phyloP scores from a whole-genome alignment of 2,329 filamentous ascomycete genomes.

The Paramyrothecium roridum region DNA sequence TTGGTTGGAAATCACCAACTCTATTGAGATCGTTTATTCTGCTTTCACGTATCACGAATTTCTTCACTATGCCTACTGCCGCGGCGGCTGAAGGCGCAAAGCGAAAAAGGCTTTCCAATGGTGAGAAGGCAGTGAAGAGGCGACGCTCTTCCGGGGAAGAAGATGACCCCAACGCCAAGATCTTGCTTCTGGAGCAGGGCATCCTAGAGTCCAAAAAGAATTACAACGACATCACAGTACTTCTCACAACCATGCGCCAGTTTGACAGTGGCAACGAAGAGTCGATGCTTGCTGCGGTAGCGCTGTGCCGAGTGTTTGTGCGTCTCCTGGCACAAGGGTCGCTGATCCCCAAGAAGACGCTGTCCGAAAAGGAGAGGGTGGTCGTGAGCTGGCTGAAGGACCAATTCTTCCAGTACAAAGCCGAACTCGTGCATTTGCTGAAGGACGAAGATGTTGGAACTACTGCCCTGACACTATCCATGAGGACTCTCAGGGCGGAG shows the following conservation, averaged over 20 bases:
- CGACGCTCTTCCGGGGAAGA: slow-evolving; percentile 41
- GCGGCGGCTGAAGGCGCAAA: slow-evolving; percentile 35
- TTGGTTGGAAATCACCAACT: no score
- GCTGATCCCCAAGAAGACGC: slow-evolving; percentile 61
- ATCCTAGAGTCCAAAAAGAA: slow-evolving; percentile 84
- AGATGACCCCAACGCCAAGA: slow-evolving; percentile 55
- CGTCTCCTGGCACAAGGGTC: slow-evolving; percentile 72
- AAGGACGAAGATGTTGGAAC: slow-evolving; percentile 60
- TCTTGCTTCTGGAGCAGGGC: slow-evolving; percentile 73
- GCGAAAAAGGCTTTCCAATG: slow-evolving; percentile 46
- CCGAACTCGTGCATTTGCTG: slow-evolving; percentile 59
- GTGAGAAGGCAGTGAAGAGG: slow-evolving; percentile 47
- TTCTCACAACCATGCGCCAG: slow-evolving; percentile 58
- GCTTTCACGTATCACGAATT: background rate
- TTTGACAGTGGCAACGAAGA: slow-evolving; percentile 46
- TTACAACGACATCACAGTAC: slow-evolving; percentile 82
- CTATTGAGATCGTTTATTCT: no score
- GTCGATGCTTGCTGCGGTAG: slow-evolving; percentile 68
- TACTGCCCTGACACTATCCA: slow-evolving; percentile 72
- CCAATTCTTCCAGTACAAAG: slow-evolving; percentile 68
- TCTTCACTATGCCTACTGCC: slow-evolving; percentile 21
- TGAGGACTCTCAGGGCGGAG: slow-evolving; percentile 83
- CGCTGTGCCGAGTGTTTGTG: slow-evolving; percentile 83
- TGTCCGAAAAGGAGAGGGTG: slow-evolving; percentile 69
- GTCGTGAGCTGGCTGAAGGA: slow-evolving; percentile 78